A percentile compares a stretch with the other conserved stretches of the same genome.
Conservation (phyloP, 2,329 filamentous ascomycete genomes). For the Aspergillus persii region DNA sequence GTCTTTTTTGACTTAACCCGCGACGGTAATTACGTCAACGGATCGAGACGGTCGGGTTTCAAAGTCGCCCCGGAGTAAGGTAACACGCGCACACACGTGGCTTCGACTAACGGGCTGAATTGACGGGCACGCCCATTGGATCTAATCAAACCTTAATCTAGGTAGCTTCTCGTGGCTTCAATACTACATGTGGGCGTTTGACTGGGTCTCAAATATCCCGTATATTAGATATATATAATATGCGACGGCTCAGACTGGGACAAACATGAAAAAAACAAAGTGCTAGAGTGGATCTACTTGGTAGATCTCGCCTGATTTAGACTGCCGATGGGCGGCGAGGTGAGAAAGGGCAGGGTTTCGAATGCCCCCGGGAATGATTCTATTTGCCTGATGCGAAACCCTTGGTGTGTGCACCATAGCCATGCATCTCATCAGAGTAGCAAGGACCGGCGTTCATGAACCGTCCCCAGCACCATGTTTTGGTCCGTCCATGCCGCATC, state of each 20-base stretch:
- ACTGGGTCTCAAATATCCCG: too few relatives aligned
- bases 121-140: not conserved
- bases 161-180: not conserved
- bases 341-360: not conserved
- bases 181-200: too few relatives aligned
- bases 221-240: too few relatives aligned
- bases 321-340: too few relatives aligned
- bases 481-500: not conserved
- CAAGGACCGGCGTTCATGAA: not conserved
- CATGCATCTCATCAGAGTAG: not conserved
- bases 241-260: not conserved
- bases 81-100: not conserved
- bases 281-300: not conserved
- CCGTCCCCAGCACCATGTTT: not conserved
- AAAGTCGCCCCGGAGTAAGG: too few relatives aligned
- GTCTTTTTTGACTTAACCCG: too few relatives aligned
- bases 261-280: not conserved
- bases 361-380: not conserved
- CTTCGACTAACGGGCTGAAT: not conserved
- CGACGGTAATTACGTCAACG: too few relatives aligned
- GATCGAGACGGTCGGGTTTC: too few relatives aligned
- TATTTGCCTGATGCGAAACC: not conserved
- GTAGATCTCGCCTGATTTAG: not conserved
- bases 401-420: not conserved
- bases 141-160: slow-evolving; percentile 1